A percentile compares a stretch with the other conserved stretches of the same genome.
Evolutionary conservation across 2,329 filamentous ascomycete genomes (phyloP).

Genomic region (Teratosphaeria gauchensis): DNA sequence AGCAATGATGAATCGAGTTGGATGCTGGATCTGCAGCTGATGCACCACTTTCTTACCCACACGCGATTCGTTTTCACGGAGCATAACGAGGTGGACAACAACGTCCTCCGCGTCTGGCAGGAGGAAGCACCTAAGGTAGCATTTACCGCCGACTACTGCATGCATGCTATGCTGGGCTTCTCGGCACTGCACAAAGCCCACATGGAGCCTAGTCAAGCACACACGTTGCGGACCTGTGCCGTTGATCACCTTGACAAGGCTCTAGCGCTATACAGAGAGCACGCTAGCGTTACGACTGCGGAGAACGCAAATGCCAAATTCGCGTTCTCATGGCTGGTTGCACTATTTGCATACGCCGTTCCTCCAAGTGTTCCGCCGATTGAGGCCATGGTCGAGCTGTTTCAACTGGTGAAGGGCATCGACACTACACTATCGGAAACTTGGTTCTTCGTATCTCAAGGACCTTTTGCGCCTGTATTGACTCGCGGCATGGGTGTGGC

Average conservation of each 20-base stretch:
- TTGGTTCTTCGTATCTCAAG: constrained; percentile 20
- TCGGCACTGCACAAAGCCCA: constrained; percentile 21
- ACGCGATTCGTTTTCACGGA: constrained; percentile 17
- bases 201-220: constrained; percentile 13
- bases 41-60: constrained; percentile 22
- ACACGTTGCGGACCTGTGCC: constrained; percentile 16
- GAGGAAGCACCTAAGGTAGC: constrained; percentile 19
- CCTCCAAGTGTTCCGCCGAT: constrained; percentile 19
- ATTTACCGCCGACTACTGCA: constrained; percentile 18
- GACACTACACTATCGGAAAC: constrained; percentile 15
- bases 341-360: constrained; percentile 20
- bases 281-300: constrained; percentile 9
- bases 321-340: constrained; percentile 19
- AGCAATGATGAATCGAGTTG: constrained; percentile 12
- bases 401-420: constrained; percentile 19
- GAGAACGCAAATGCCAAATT: constrained; percentile 22
- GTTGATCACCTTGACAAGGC: constrained; percentile 24
- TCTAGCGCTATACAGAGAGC: constrained; percentile 15
- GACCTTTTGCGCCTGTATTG: constrained; percentile 20
- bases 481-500: constrained; percentile 12
- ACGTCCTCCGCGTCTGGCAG: constrained; percentile 18
- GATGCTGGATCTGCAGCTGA: constrained; percentile 21
- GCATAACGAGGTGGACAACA: constrained; percentile 10
- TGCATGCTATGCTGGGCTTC: constrained; percentile 23
- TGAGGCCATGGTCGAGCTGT: constrained; percentile 20